Evolutionary conservation across 2,329 filamentous ascomycete species (phyloP).

Genomic region (Claviceps pazoutovae): DNA sequence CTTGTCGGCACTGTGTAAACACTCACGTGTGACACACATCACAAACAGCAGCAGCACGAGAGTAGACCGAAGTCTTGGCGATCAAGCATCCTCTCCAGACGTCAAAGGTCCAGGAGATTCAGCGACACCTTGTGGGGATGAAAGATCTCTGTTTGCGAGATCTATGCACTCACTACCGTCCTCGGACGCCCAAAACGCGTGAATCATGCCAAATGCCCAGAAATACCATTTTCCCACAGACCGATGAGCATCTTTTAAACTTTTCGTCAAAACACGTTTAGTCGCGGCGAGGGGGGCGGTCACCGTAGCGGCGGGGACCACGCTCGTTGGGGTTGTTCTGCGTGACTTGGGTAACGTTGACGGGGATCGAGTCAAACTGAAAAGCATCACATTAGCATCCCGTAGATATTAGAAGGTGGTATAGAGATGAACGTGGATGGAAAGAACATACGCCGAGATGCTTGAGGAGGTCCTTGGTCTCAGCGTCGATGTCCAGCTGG

Average conservation of each 20-base stretch:
- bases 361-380: conserved; percentile 92
- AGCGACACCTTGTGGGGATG: conserved; percentile 72
- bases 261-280: conserved; percentile 9
- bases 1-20: neutral
- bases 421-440: neutral
- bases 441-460: conserved; percentile 76
- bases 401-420: neutral
- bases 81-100: conserved; percentile 74
- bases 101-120: conserved; percentile 43
- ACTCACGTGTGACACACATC: neutral
- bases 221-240: conserved; percentile 24
- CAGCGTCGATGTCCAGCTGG: conserved; percentile 85
- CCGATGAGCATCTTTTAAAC: conserved; percentile 4
- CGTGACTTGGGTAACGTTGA: conserved; percentile 84
- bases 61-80: conserved; percentile 41
- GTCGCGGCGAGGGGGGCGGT: conserved; percentile 34
- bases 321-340: conserved; percentile 82
- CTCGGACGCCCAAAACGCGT: conserved; percentile 41
- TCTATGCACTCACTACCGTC: conserved; percentile 44
- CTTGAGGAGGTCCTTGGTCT: conserved; percentile 99
- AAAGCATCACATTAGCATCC: conserved; percentile 14
- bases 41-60: neutral
- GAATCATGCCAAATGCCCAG: conserved; percentile 29
- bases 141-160: conserved; percentile 43
- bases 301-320: conserved; percentile 59